Evolutionary conservation across 768 basidiomycete species (phyloP).

Genomic region (Naganishia vaughanmartiniae): DNA sequence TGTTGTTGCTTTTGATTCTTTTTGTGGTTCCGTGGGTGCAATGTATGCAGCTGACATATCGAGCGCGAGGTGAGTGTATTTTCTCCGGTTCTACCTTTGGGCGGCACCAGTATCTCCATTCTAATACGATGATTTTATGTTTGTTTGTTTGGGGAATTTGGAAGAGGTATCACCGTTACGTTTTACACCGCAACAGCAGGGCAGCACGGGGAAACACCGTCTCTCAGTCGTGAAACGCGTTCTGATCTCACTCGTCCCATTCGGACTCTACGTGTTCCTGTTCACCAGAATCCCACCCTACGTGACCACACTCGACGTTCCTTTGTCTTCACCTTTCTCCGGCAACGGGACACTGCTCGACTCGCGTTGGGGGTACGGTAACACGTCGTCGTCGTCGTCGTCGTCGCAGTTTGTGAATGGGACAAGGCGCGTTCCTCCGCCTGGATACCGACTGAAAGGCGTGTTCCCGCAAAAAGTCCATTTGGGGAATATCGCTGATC

Average conservation of each 20-base stretch:
- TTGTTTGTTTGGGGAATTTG: no score
- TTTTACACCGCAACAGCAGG: not conserved
- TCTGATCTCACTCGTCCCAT: conserved; percentile 47
- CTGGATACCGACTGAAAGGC: conserved; percentile 6
- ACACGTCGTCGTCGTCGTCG: not conserved
- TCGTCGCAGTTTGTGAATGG: conserved; percentile 7
- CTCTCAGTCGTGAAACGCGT: conserved; percentile 41
- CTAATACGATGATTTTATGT: not conserved
- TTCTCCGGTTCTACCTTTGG: not conserved
- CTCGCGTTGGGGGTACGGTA: not conserved
- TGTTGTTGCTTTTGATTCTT: conserved; percentile 46
- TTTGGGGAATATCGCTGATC: conserved; percentile 20
- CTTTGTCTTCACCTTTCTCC: conserved; percentile 4
- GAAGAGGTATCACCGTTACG: not conserved
- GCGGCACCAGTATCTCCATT: not conserved
- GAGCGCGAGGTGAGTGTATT: conserved; percentile 41
- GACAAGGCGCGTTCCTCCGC: not conserved
- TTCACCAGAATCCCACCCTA: conserved; percentile 51
- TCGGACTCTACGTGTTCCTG: conserved; percentile 48
- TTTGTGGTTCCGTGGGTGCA: conserved; percentile 47
- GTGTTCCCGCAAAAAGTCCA: conserved; percentile 18
- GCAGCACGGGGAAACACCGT: conserved; percentile 10
- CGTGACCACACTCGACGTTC: conserved; percentile 38
- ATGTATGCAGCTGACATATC: conserved; percentile 48
- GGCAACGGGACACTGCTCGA: not conserved